These are phyloP conservation scores for Aquilaria sinensis DNA, from an alignment of 345 rosid species.

Conservation along the genomic window DNA sequence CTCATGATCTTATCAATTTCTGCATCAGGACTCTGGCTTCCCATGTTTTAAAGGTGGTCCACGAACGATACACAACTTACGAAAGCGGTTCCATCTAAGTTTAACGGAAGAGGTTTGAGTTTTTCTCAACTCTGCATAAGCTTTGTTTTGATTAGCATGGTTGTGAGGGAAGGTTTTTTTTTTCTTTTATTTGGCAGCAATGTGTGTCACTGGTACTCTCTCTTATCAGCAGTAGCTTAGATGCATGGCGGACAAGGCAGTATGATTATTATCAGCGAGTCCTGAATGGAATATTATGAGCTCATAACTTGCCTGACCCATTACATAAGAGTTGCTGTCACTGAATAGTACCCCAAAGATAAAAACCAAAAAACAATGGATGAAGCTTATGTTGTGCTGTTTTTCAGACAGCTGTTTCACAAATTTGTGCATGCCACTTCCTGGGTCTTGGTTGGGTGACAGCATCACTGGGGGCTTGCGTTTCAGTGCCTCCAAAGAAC, in stretches of 20 bases:
- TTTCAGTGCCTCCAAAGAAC: conserved; percentile 19
- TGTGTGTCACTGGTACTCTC: conserved; percentile 98
- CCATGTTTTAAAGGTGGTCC: conserved; percentile 99
- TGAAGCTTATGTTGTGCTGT: conserved; percentile 1
- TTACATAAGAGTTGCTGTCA: not conserved
- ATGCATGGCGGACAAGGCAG: conserved; percentile 99
- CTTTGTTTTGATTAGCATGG: not conserved
- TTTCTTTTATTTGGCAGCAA: conserved; percentile 58
- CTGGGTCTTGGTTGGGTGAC: conserved; percentile 3
- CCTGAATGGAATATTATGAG: conserved; percentile 91
- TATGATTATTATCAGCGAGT: conserved; percentile 98
- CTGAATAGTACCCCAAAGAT: too few species aligned
- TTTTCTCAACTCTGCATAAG: not conserved
- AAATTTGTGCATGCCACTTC: conserved; percentile 2
- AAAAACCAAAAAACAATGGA: too few species aligned
- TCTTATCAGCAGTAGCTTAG: conserved; percentile 96
- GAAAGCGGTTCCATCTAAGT: conserved; percentile 91
- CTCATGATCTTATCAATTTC: conserved; percentile 9
- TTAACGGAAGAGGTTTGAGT: conserved; percentile 88
- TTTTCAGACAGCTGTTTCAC: conserved; percentile 1
- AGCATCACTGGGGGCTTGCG: conserved; percentile 17
- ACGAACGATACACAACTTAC: conserved; percentile 82
- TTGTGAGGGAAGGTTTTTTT: conserved; percentile 4
- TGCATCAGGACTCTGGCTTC: conserved; percentile 85
- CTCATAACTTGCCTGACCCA: conserved; percentile 6